phyloP scores from a whole-genome alignment of 2,329 filamentous ascomycete species.

The Ceratocystis ficicola region DNA sequence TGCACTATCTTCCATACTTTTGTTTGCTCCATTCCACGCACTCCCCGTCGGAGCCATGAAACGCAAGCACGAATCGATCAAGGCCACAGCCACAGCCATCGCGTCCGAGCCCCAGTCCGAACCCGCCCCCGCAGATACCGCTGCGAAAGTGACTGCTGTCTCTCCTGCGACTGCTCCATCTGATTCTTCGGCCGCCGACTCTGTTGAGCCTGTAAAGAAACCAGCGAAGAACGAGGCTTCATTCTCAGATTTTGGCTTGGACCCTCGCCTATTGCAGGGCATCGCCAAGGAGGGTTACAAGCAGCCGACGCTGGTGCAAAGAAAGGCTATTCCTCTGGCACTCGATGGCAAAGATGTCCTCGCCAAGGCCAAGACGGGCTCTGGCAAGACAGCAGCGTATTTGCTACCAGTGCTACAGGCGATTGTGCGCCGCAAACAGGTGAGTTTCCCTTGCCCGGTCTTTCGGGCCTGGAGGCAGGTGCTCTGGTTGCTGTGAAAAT shows the following conservation, averaged over 20 bases:
- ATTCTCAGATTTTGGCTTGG: conserved; percentile 69
- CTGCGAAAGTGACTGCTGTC: conserved; percentile 23
- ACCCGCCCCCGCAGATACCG: conserved; percentile 22
- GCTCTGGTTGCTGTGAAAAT: no score
- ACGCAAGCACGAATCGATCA: conserved; percentile 47
- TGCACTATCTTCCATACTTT: conserved; percentile 22
- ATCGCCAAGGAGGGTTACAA: conserved; percentile 74
- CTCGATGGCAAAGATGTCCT: conserved; percentile 81
- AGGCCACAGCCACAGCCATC: conserved; percentile 25
- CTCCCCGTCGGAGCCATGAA: conserved; percentile 36
- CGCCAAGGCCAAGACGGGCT: conserved; percentile 86
- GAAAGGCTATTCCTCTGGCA: conserved; percentile 74
- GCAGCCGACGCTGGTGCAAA: conserved; percentile 79
- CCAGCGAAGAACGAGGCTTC: conserved; percentile 29
- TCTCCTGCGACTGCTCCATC: conserved; percentile 22
- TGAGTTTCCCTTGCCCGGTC: conserved; percentile 28
- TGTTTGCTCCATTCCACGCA: neutral
- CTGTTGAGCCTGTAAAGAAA: neutral
- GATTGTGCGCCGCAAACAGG: conserved; percentile 66
- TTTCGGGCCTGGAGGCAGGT: neutral
- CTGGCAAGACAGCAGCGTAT: conserved; percentile 95
- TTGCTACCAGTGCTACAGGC: conserved; percentile 76
- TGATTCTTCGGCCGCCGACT: neutral
- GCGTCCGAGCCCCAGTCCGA: neutral
- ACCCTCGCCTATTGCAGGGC: conserved; percentile 74